These are phyloP conservation scores for Emericellopsis terricola DNA, from an alignment of 495 filamentous ascomycete genomes.

Conservation along the genomic window DNA sequence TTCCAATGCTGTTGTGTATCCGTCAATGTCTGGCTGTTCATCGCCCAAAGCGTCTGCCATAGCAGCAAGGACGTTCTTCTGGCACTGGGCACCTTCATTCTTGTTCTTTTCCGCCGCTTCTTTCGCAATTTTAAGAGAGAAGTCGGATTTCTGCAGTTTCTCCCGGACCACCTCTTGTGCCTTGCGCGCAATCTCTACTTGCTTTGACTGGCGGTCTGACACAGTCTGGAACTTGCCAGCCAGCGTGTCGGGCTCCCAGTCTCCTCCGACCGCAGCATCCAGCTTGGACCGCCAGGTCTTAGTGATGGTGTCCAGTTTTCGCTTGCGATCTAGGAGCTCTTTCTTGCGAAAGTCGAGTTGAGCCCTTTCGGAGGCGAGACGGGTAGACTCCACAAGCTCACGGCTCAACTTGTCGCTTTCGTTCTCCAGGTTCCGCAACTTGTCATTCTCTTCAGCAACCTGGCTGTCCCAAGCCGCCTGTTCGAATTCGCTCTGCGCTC, in stretches of 20 bases:
- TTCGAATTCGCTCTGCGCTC: constrained; percentile 41
- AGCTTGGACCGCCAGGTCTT: constrained; percentile 57
- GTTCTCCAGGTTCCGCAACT: constrained; percentile 49
- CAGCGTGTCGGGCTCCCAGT: constrained; percentile 52
- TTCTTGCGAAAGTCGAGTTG: constrained; percentile 62
- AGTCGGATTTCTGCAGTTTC: constrained; percentile 63
- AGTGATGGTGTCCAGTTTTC: constrained; percentile 57
- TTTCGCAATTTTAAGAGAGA: constrained; percentile 46
- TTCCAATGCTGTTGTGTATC: constrained; percentile 22
- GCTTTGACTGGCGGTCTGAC: constrained; percentile 32
- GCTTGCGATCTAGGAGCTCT: constrained; percentile 49
- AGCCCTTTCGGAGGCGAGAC: constrained; percentile 60
- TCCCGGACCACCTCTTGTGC: constrained; percentile 49
- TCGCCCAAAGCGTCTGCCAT: constrained; percentile 19
- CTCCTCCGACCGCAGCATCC: constrained; percentile 34
- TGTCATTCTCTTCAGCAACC: constrained; percentile 39
- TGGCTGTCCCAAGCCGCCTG: constrained; percentile 48
- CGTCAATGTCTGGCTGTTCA: constrained; percentile 14
- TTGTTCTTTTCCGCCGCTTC: constrained; percentile 43
- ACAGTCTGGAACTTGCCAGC: constrained; percentile 54
- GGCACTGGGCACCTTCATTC: constrained; percentile 42
- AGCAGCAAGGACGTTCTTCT: constrained; percentile 23
- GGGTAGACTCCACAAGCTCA: constrained; percentile 65
- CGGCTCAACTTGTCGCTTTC: constrained; percentile 45
- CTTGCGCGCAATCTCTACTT: constrained; percentile 40